Conservation (phyloP, 805 yeast genomes). For the Candida hispaniensis region DNA sequence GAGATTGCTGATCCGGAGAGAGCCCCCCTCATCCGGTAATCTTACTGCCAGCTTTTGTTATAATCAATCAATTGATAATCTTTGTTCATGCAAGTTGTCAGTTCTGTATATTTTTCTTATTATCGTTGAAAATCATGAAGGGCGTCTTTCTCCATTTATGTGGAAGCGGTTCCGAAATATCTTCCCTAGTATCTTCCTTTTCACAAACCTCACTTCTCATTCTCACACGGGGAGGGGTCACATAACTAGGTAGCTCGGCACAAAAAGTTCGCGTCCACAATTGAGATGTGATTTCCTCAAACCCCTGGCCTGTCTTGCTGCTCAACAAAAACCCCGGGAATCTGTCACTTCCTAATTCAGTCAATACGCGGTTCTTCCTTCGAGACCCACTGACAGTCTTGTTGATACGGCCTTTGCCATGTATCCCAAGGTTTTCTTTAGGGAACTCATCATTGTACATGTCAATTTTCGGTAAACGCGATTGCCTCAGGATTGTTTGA, state of each 20-base stretch:
- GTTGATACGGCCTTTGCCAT: not conserved
- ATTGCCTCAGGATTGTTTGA: not conserved
- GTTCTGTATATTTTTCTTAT: too few species aligned
- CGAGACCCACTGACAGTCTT: constrained; percentile 2
- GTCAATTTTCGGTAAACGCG: constrained; percentile 5
- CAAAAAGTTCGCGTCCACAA: too few species aligned
- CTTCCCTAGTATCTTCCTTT: constrained; percentile 11
- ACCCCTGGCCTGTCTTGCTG: too few species aligned
- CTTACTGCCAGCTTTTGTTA: too few species aligned
- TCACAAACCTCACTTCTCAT: too few species aligned
- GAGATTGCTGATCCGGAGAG: constrained; percentile 11
- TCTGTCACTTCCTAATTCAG: constrained; percentile 1
- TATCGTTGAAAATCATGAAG: constrained; percentile 9
- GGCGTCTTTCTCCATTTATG: constrained; percentile 10
- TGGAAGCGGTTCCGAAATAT: constrained; percentile 9
- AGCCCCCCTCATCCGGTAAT: constrained; percentile 14
- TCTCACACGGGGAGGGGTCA: constrained; percentile 14
- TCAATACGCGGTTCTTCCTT: constrained; percentile 1
- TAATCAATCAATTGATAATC: too few species aligned
- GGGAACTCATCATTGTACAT: constrained; percentile 14
- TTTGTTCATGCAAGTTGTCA: too few species aligned
- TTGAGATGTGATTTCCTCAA: too few species aligned
- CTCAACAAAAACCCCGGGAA: too few species aligned
- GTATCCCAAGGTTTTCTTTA: constrained; percentile 12
- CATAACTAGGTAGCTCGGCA: constrained; percentile 13